Evolutionary conservation across 2,329 filamentous ascomycete species (phyloP).

Genomic region (Pestalotiopsis sp.): DNA sequence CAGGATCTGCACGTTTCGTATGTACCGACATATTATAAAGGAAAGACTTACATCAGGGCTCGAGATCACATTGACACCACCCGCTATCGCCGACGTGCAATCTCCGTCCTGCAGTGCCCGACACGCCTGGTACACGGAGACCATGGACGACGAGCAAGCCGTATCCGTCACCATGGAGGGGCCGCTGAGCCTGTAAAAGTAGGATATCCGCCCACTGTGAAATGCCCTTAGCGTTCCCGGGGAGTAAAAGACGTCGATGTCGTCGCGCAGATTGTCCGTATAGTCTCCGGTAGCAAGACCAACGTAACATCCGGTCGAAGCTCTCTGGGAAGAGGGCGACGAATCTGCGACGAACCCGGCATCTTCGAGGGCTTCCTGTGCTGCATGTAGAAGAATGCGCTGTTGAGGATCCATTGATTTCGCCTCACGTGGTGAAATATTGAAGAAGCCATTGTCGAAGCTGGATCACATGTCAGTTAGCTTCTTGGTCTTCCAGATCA

Average conservation of each 20-base stretch:
- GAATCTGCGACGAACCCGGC: slow-evolving; percentile 17
- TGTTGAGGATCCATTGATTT: slow-evolving; percentile 29
- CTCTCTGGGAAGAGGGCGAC: slow-evolving; percentile 14
- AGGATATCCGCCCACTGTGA: slow-evolving; percentile 31
- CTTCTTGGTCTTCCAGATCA: slow-evolving; percentile 6
- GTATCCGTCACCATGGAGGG: slow-evolving; percentile 35
- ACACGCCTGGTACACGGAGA: slow-evolving; percentile 36
- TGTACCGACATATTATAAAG: slow-evolving; percentile 11
- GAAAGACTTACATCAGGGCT: slow-evolving; percentile 14
- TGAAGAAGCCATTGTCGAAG: slow-evolving; percentile 29
- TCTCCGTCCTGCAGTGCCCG: slow-evolving; percentile 30
- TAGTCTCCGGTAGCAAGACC: slow-evolving; percentile 23
- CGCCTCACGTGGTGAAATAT: slow-evolving; percentile 26
- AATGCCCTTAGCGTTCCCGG: slow-evolving; percentile 32
- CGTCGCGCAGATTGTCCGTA: slow-evolving; percentile 21
- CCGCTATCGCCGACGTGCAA: slow-evolving; percentile 34
- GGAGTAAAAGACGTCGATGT: slow-evolving; percentile 27
- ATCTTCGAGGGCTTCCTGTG: slow-evolving; percentile 20
- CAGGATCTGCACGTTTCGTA: slow-evolving; percentile 15
- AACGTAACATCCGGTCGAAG: slow-evolving; percentile 26
- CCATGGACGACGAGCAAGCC: slow-evolving; percentile 36
- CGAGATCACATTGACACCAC: slow-evolving; percentile 40
- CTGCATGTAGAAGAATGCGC: slow-evolving; percentile 22
- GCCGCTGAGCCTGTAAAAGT: slow-evolving; percentile 37
- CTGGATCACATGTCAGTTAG: slow-evolving; percentile 12